Evolutionary conservation across 2,329 filamentous ascomycete genomes (phyloP).

Genomic region (Colletotrichum sp.): DNA sequence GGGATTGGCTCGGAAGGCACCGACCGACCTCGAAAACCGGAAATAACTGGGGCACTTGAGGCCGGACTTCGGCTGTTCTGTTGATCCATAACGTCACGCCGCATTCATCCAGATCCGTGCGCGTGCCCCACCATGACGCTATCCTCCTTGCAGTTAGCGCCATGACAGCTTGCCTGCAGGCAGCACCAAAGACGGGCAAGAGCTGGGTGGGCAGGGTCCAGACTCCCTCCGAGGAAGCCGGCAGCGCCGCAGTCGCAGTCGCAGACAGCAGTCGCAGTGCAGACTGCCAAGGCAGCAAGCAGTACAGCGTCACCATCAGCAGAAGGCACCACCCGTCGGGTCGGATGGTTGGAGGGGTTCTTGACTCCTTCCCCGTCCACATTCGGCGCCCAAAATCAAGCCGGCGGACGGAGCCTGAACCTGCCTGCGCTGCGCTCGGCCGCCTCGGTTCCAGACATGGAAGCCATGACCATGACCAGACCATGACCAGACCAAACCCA

Average conservation of each 20-base stretch:
- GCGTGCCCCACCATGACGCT: background rate
- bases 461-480: background rate
- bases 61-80: background rate
- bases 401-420: background rate
- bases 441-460: background rate
- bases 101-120: background rate
- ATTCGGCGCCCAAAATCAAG: background rate
- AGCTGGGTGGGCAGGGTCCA: background rate
- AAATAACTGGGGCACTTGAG: fast-evolving
- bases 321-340: background rate
- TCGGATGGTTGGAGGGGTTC: background rate
- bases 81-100: background rate
- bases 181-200: background rate
- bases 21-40: background rate
- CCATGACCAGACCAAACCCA: background rate
- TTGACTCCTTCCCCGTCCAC: background rate
- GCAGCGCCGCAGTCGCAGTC: background rate
- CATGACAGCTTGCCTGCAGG: background rate
- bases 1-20: constrained; percentile 8
- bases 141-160: background rate
- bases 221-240: background rate
- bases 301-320: background rate
- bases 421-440: constrained; percentile 15
- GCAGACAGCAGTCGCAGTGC: background rate
- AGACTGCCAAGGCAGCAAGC: background rate